phyloP scores from a whole-genome alignment of 106 monocot species.

The Ottelia alismoides region DNA sequence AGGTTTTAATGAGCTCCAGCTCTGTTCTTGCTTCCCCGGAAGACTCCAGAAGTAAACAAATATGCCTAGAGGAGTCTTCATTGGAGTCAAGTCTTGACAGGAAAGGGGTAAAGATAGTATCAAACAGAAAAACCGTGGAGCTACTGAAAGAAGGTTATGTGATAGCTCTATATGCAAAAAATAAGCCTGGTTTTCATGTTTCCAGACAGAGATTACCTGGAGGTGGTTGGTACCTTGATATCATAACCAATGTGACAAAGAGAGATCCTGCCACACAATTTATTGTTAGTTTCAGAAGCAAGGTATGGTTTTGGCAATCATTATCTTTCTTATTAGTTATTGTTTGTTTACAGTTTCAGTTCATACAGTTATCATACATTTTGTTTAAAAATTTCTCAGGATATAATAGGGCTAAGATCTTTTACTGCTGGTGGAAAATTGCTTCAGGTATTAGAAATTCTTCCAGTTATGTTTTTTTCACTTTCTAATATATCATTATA shows the following conservation, averaged over 20 bases:
- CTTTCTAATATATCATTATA: no score
- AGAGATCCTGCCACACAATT: conserved; percentile 95
- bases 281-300: conserved; percentile 61
- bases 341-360: no score
- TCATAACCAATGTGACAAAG: conserved; percentile 65
- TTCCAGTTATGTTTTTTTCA: no score
- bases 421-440: conserved; percentile 89
- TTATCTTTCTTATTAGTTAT: conserved; percentile 1
- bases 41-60: conserved; percentile 59
- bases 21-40: conserved; percentile 91
- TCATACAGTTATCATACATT: no score
- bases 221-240: conserved; percentile 80
- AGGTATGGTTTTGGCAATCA: conserved; percentile 28
- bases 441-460: conserved; percentile 50
- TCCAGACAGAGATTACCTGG: conserved; percentile 63
- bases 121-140: conserved; percentile 27
- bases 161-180: conserved; percentile 57
- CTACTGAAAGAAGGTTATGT: conserved; percentile 70
- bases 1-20: conserved; percentile 62
- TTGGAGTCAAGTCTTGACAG: conserved; percentile 46
- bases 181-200: conserved; percentile 45
- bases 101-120: conserved; percentile 1
- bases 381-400: conserved; percentile 29
- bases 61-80: conserved; percentile 36
- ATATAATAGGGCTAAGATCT: conserved; percentile 72